A percentile compares a stretch with the other conserved stretches of the same genome.
Evolutionary conservation across 2,329 filamentous ascomycete genomes (phyloP).

Genomic region (Camptophora hylomeconis): DNA sequence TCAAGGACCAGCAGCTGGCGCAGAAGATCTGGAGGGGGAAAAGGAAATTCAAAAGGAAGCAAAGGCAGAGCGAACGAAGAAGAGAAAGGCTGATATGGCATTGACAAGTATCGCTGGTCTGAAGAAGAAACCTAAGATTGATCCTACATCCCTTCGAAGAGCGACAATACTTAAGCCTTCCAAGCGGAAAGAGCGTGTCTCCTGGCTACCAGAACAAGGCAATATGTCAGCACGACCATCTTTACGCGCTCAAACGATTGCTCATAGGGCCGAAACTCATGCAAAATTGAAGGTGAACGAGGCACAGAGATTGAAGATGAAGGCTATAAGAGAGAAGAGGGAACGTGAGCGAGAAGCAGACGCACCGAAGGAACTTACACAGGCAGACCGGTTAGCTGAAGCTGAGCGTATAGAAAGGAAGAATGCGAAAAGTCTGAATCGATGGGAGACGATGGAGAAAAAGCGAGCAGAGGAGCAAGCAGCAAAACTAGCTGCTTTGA

Average conservation of each 20-base stretch:
- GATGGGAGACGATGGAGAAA: slow-evolving; percentile 90
- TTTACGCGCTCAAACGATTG: slow-evolving; percentile 48
- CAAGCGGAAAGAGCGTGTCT: slow-evolving; percentile 59
- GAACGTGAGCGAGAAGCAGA: slow-evolving; percentile 53
- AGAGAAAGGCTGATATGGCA: slow-evolving; percentile 67
- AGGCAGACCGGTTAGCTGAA: slow-evolving; percentile 71
- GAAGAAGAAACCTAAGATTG: slow-evolving; percentile 64
- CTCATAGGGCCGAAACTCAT: slow-evolving; percentile 48
- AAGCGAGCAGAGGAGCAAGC: slow-evolving; percentile 71
- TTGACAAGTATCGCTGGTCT: slow-evolving; percentile 45
- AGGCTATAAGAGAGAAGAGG: slow-evolving; percentile 47
- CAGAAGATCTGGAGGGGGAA: slow-evolving; percentile 73
- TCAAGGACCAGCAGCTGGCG: slow-evolving; percentile 40
- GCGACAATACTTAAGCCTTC: slow-evolving; percentile 35
- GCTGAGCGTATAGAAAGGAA: slow-evolving; percentile 71
- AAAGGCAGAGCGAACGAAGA: slow-evolving; percentile 58
- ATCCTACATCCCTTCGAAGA: slow-evolving; percentile 26
- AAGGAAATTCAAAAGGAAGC: slow-evolving; percentile 70
- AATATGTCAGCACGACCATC: slow-evolving; percentile 52
- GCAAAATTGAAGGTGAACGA: slow-evolving; percentile 36
- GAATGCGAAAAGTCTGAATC: slow-evolving; percentile 80
- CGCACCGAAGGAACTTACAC: slow-evolving; percentile 72
- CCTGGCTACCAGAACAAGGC: slow-evolving; percentile 52
- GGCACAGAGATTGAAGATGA: slow-evolving; percentile 32
- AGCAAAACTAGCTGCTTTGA: slow-evolving; percentile 72